Percentiles rank a stretch among this genome's conserved stretches.
These are phyloP conservation scores for Triticum aestivum DNA, from an alignment of 176 grass and related monocot genomes.

Conservation along the genomic window DNA sequence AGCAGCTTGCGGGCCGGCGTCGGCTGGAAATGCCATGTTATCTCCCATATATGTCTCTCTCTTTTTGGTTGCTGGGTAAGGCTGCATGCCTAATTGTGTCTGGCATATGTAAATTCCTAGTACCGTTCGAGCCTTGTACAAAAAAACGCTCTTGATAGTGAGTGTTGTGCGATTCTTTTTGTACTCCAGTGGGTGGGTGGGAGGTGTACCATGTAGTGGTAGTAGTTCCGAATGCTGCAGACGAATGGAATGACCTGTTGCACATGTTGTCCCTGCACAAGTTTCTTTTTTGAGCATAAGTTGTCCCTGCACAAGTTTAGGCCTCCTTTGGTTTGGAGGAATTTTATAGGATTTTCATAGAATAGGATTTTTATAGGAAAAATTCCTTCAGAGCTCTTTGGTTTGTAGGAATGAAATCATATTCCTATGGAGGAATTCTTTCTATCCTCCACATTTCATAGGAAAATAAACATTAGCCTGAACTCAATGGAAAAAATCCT, in stretches of 20 bases:
- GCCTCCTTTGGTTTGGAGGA: too few relatives aligned
- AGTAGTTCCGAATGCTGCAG: not conserved
- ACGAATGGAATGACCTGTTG: not conserved
- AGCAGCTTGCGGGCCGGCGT: constrained; percentile 32
- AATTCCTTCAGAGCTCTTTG: too few relatives aligned
- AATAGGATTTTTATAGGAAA: too few relatives aligned
- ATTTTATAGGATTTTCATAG: too few relatives aligned
- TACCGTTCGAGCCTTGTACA: constrained; percentile 33
- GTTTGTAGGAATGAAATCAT: too few relatives aligned
- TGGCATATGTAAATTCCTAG: constrained; percentile 38
- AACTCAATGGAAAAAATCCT: too few relatives aligned
- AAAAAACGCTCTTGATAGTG: constrained; percentile 23
- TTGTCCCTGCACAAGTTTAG: too few relatives aligned
- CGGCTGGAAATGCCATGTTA: constrained; percentile 25
- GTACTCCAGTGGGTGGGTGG: not conserved
- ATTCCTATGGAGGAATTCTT: too few relatives aligned
- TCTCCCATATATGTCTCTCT: constrained; percentile 15
- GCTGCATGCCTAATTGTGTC: constrained; percentile 29
- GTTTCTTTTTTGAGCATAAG: too few relatives aligned
- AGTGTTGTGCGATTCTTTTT: constrained; percentile 30
- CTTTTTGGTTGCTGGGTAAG: constrained; percentile 28
- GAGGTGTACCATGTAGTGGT: not conserved
- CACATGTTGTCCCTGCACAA: not conserved
- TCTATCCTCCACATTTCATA: too few relatives aligned
- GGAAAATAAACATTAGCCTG: too few relatives aligned